Evolutionary conservation across 768 basidiomycete genomes (phyloP).

Genomic region (Panus rudis): DNA sequence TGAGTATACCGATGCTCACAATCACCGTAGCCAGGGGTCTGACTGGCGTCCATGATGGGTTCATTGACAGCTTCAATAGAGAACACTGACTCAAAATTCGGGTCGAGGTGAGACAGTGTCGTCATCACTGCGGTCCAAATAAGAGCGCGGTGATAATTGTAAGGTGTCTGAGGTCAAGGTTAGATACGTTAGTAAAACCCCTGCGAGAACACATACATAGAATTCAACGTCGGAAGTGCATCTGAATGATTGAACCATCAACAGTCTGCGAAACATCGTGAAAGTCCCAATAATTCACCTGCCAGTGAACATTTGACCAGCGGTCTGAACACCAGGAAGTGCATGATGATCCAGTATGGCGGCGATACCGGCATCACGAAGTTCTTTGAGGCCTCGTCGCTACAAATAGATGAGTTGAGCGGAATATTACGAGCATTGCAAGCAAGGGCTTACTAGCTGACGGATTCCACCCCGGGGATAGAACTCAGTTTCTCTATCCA

Average conservation of each 20-base stretch:
- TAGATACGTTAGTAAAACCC: constrained; percentile 1
- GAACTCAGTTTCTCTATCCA: constrained; percentile 51
- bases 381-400: constrained; percentile 56
- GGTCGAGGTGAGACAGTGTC: constrained; percentile 58
- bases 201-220: constrained; percentile 46
- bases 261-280: neutral
- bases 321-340: constrained; percentile 59
- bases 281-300: constrained; percentile 33
- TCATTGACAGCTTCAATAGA: constrained; percentile 76
- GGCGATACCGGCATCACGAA: constrained; percentile 55
- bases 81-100: constrained; percentile 56
- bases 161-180: constrained; percentile 40
- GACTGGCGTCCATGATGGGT: constrained; percentile 61
- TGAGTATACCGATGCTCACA: constrained; percentile 40
- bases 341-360: constrained; percentile 69
- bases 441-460: constrained; percentile 42
- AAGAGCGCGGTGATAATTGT: constrained; percentile 72
- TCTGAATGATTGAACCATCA: constrained; percentile 27
- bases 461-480: constrained; percentile 65
- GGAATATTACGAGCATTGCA: neutral
- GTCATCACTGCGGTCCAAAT: constrained; percentile 84
- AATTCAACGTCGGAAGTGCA: constrained; percentile 67
- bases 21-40: constrained; percentile 62
- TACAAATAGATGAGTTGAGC: constrained; percentile 20
- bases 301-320: constrained; percentile 63